phyloP scores from a whole-genome alignment of 1,284 basidiomycete species.

The Polyporus tsugae region DNA sequence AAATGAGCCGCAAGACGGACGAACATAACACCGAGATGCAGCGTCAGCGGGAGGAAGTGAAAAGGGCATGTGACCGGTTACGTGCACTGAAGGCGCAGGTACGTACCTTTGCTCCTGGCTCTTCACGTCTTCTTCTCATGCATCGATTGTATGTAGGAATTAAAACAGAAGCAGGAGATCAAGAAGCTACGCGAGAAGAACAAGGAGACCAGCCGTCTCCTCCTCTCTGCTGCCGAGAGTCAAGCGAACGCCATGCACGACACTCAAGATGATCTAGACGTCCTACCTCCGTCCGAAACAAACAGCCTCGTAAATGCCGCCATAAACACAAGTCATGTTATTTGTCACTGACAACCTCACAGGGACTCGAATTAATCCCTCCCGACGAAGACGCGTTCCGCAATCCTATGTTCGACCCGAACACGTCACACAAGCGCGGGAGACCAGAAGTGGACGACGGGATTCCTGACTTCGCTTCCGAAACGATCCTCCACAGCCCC shows the following conservation, averaged over 20 bases:
- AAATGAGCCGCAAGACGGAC: neutral
- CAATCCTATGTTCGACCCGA: neutral
- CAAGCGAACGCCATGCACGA: neutral
- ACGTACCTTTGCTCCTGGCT: neutral
- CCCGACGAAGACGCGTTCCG: neutral
- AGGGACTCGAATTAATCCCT: neutral
- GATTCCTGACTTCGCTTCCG: neutral
- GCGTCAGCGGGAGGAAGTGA: conserved; percentile 17
- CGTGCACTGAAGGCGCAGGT: conserved; percentile 26
- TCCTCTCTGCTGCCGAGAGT: conserved; percentile 2
- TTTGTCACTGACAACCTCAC: neutral
- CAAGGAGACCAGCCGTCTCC: conserved; percentile 7
- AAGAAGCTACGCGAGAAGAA: conserved; percentile 24
- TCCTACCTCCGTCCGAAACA: neutral
- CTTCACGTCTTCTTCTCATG: neutral
- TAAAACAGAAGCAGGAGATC: conserved; percentile 33
- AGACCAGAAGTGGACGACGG: conserved; percentile 19
- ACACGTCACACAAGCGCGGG: conserved; percentile 16
- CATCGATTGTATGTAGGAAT: conserved; percentile 22
- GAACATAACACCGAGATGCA: conserved; percentile 21
- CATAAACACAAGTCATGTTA: neutral
- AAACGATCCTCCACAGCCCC: neutral
- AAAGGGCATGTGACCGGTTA: conserved; percentile 13
- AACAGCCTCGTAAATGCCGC: neutral
- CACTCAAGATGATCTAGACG: conserved; percentile 9